A percentile compares a stretch with the other conserved stretches of the same genome.
phyloP scores from a whole-genome alignment of 2,329 filamentous ascomycete species.

The Trichoderma simmonsii region DNA sequence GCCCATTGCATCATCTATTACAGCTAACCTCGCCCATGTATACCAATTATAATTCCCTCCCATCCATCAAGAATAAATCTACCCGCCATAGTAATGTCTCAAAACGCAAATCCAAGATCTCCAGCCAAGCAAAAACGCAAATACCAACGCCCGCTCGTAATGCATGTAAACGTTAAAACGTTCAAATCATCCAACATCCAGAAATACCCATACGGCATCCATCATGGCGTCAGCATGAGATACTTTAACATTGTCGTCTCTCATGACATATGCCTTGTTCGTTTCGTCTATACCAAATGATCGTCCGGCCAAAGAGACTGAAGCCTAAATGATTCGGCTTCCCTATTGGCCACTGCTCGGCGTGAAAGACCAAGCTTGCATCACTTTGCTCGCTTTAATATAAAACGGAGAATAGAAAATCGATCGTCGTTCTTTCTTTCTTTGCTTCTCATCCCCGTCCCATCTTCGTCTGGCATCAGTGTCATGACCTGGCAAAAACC shows the following conservation, averaged over 20 bases:
- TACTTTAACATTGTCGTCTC: background rate
- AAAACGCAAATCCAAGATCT: background rate
- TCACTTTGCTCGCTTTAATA: background rate
- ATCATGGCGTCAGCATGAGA: background rate
- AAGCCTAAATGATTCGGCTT: background rate
- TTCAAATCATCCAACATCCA: background rate
- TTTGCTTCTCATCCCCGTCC: background rate
- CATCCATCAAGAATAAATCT: background rate
- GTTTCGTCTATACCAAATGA: background rate
- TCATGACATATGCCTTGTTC: background rate
- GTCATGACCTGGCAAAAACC: slow-evolving; percentile 51
- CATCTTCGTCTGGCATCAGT: background rate
- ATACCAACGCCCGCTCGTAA: slow-evolving; percentile 17
- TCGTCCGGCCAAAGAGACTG: background rate
- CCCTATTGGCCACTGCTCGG: background rate
- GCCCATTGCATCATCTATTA: background rate
- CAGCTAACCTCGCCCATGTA: background rate
- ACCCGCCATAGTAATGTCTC: background rate
- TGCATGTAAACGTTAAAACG: slow-evolving; percentile 8
- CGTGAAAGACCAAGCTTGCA: background rate
- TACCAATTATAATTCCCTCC: background rate
- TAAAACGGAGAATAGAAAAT: background rate
- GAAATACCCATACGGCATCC: background rate
- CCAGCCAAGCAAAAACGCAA: background rate
- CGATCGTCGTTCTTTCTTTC: background rate